Conservation (phyloP, 306 rosid species). For the Hippophae tibetana region DNA sequence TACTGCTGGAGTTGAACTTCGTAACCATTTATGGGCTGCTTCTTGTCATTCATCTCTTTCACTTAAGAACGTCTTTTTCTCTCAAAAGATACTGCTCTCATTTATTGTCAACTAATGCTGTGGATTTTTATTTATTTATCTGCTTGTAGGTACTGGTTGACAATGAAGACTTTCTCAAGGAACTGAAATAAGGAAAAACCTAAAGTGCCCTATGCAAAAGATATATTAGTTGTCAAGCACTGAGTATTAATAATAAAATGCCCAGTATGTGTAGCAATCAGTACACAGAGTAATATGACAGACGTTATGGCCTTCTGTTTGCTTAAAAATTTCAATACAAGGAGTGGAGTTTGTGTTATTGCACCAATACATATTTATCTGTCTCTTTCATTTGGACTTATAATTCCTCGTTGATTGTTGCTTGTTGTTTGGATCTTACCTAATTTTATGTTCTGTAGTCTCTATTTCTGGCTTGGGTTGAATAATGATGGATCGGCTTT, state of each 20-base stretch:
- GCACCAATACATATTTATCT: too few species aligned
- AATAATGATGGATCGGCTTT: too few species aligned
- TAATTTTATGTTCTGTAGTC: too few species aligned
- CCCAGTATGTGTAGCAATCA: background rate
- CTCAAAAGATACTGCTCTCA: background rate
- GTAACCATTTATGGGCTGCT: background rate
- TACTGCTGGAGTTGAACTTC: background rate
- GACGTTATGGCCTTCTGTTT: too few species aligned
- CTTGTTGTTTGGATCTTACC: too few species aligned
- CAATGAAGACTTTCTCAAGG: constrained; percentile 65
- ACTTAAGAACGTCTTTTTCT: too few species aligned
- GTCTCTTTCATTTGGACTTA: too few species aligned
- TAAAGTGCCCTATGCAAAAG: background rate
- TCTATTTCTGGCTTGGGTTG: too few species aligned
- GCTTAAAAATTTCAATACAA: too few species aligned
- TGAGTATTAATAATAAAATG: constrained; percentile 25
- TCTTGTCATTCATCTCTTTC: background rate
- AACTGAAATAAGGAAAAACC: constrained; percentile 35
- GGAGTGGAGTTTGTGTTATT: too few species aligned
- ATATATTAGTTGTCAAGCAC: background rate
- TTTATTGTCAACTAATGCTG: background rate
- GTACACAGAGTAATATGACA: too few species aligned
- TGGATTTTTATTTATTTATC: constrained; percentile 11
- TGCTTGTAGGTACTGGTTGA: constrained; percentile 61
- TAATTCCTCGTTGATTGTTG: too few species aligned